Evolutionary conservation across 2,329 filamentous ascomycete genomes (phyloP).

Genomic region (Aureobasidium mangrovei): DNA sequence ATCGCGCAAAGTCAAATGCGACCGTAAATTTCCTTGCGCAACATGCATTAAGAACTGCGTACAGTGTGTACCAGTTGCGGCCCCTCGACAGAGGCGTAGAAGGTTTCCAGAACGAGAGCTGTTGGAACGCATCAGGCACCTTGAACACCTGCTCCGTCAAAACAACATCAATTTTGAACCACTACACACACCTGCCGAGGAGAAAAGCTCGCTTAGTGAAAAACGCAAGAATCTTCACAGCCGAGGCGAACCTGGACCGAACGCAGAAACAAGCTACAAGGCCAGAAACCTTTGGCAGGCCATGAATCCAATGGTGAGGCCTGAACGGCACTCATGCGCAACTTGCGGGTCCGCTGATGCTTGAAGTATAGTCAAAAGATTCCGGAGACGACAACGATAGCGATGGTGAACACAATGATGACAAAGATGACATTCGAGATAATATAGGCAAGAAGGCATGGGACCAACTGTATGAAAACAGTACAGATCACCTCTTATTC

Average conservation of each 20-base stretch:
- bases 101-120: conserved; percentile 63
- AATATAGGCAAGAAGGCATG: conserved; percentile 37
- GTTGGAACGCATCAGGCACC: conserved; percentile 58
- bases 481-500: conserved; percentile 46
- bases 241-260: neutral
- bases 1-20: conserved; percentile 64
- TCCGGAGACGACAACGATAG: conserved; percentile 14
- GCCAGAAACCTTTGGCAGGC: conserved; percentile 40
- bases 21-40: conserved; percentile 59
- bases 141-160: conserved; percentile 57
- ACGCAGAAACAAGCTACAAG: neutral
- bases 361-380: conserved; percentile 21
- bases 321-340: neutral
- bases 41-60: conserved; percentile 56
- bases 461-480: conserved; percentile 33
- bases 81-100: conserved; percentile 45
- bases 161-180: conserved; percentile 62
- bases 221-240: no score
- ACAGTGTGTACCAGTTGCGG: conserved; percentile 42
- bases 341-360: conserved; percentile 18
- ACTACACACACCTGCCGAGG: conserved; percentile 35
- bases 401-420: conserved; percentile 8
- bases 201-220: no score
- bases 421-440: conserved; percentile 29
- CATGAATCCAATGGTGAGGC: conserved; percentile 35